A percentile compares a stretch with the other conserved stretches of the same genome.
These are phyloP conservation scores for Verticillium tricorpus DNA, from an alignment of 2,329 filamentous ascomycete genomes.

Conservation along the genomic window DNA sequence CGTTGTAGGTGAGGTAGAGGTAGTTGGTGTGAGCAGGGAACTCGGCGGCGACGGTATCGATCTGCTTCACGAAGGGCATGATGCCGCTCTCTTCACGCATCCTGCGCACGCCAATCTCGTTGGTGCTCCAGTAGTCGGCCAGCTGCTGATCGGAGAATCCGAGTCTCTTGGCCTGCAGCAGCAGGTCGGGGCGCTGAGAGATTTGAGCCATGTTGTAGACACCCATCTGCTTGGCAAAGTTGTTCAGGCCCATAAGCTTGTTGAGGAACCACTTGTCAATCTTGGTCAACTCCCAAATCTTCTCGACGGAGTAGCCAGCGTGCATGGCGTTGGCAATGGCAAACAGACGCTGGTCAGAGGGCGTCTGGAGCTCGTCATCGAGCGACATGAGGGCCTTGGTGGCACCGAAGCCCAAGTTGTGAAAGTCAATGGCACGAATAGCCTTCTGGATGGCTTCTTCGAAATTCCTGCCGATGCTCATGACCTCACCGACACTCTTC, in stretches of 20 bases:
- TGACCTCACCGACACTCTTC: constrained; percentile 99
- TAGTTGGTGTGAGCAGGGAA: constrained; percentile 96
- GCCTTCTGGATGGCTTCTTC: constrained; percentile 99
- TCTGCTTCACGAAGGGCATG: constrained; percentile 90
- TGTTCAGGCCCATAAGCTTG: constrained; percentile 84
- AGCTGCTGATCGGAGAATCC: constrained; percentile 94
- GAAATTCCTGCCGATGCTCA: constrained; percentile 95
- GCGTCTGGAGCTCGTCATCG: constrained; percentile 92
- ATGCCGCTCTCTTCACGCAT: constrained; percentile 83
- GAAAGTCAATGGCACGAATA: constrained; percentile 89
- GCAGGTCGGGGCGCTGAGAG: constrained; percentile 56
- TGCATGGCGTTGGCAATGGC: constrained; percentile 98
- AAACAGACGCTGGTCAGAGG: constrained; percentile 94
- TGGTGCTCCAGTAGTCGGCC: constrained; percentile 90
- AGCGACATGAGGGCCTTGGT: constrained; percentile 92
- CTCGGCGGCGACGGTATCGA: constrained; percentile 96
- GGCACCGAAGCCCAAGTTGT: constrained; percentile 92
- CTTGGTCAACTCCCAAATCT: constrained; percentile 97
- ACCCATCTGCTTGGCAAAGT: constrained; percentile 79
- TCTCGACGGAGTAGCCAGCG: constrained; percentile 86
- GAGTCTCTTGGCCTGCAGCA: constrained; percentile 84
- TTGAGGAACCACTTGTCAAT: constrained; percentile 98
- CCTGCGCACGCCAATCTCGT: constrained; percentile 83
- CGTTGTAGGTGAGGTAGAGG: constrained; percentile 94
- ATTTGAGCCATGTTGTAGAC: constrained; percentile 62